Conservation (phyloP, 1,284 basidiomycete genomes). For the Ceratobasidium sp. region DNA sequence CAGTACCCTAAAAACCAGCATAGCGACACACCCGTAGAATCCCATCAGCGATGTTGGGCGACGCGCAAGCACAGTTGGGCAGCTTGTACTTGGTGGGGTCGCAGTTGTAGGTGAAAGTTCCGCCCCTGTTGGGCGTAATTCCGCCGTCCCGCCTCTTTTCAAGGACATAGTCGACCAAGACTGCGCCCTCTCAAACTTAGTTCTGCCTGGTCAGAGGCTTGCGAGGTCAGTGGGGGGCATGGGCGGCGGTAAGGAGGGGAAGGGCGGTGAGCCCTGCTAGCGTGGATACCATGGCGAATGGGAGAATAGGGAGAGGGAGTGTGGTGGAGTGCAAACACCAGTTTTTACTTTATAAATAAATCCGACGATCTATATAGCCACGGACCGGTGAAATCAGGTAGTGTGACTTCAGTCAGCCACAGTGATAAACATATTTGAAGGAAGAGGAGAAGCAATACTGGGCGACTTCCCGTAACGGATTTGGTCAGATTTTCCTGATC, state of each 20-base stretch:
- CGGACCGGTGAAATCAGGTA: background rate
- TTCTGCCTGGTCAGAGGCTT: slow-evolving; percentile 61
- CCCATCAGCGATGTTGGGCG: slow-evolving; percentile 78
- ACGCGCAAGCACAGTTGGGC: slow-evolving; percentile 80
- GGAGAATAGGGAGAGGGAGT: background rate
- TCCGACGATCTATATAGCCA: slow-evolving; percentile 14
- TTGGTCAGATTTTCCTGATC: too few relatives aligned
- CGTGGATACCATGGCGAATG: slow-evolving; percentile 36
- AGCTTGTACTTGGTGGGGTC: slow-evolving; percentile 75
- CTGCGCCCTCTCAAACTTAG: slow-evolving; percentile 63
- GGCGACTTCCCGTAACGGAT: too few relatives aligned
- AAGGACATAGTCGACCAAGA: slow-evolving; percentile 26
- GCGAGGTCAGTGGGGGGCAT: slow-evolving; percentile 58
- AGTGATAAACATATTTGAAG: too few relatives aligned
- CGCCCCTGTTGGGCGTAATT: slow-evolving; percentile 62
- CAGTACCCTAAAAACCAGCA: slow-evolving; percentile 52
- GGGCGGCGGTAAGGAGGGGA: slow-evolving; percentile 50
- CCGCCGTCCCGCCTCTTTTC: slow-evolving; percentile 45
- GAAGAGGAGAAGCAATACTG: too few relatives aligned
- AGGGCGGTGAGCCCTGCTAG: slow-evolving; percentile 26
- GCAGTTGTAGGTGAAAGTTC: slow-evolving; percentile 73
- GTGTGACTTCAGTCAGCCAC: background rate
- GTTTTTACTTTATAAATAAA: slow-evolving; percentile 15
- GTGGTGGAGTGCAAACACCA: background rate
- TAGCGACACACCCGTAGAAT: slow-evolving; percentile 66